Evolutionary conservation across 2,329 filamentous ascomycete species (phyloP).

Genomic region (Tympanopsis confertula): DNA sequence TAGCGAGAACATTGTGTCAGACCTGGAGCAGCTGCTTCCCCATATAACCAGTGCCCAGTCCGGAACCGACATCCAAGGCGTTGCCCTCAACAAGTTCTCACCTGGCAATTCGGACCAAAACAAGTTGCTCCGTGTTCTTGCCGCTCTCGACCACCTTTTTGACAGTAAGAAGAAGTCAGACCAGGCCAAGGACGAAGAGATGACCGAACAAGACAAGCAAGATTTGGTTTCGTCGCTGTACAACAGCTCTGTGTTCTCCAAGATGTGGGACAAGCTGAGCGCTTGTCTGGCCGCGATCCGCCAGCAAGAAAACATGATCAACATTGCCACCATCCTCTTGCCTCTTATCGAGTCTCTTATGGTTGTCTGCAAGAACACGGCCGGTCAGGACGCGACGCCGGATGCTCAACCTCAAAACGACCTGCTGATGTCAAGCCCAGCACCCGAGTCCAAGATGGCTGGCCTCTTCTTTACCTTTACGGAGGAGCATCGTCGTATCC

Average conservation of each 20-base stretch:
- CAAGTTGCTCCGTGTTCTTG: conserved; percentile 82
- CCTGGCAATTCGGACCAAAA: conserved; percentile 92
- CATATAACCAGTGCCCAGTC: conserved; percentile 79
- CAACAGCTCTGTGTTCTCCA: conserved; percentile 78
- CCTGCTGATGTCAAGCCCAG: conserved; percentile 16
- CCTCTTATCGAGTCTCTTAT: conserved; percentile 93
- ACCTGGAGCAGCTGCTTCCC: conserved; percentile 72
- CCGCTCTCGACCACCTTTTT: conserved; percentile 90
- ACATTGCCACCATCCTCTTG: conserved; percentile 87
- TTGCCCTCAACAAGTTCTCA: conserved; percentile 89
- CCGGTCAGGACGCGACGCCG: conserved; percentile 53
- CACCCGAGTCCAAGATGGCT: conserved; percentile 71
- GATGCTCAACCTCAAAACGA: conserved; percentile 11
- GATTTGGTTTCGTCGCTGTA: conserved; percentile 81
- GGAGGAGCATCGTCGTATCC: conserved; percentile 90
- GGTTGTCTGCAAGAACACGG: conserved; percentile 98
- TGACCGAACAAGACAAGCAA: conserved; percentile 16
- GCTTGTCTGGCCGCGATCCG: conserved; percentile 79
- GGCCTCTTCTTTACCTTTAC: conserved; percentile 94
- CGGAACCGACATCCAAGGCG: conserved; percentile 87
- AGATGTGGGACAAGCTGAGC: conserved; percentile 85
- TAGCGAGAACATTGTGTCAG: conserved; percentile 72
- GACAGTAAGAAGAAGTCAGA: conserved; percentile 63
- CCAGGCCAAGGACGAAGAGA: conserved; percentile 17
- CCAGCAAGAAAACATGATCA: conserved; percentile 87